These are phyloP conservation scores for Pyricularia grisea DNA, from an alignment of 2,329 filamentous ascomycete species.

Conservation along the genomic window DNA sequence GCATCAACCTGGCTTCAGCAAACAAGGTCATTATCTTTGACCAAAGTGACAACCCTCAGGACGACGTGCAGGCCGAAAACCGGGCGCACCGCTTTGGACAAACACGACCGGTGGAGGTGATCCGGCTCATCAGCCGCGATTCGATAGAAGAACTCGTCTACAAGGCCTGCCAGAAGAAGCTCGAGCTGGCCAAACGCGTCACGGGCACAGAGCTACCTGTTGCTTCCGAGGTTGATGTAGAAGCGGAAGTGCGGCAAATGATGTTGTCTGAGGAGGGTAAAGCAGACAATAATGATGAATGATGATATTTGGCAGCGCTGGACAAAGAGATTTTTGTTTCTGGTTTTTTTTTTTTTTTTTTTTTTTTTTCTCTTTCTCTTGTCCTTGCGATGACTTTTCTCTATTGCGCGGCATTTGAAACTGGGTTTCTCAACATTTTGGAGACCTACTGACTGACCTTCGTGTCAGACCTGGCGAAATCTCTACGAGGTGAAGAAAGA, in stretches of 20 bases:
- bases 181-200: conserved; percentile 67
- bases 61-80: conserved; percentile 97
- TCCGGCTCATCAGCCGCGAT: conserved; percentile 67
- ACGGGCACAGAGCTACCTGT: conserved; percentile 23
- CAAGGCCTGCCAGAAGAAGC: conserved; percentile 82
- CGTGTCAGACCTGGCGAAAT: neutral
- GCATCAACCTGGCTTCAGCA: conserved; percentile 89
- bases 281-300: neutral
- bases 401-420: neutral
- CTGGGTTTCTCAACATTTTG: neutral
- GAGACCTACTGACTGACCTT: neutral
- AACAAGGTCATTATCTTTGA: conserved; percentile 99
- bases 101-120: conserved; percentile 80
- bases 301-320: neutral
- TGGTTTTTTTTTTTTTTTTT: neutral
- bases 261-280: neutral
- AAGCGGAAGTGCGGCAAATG: conserved; percentile 3
- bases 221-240: neutral
- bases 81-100: conserved; percentile 92
- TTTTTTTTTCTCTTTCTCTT: neutral
- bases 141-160: conserved; percentile 94
- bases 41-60: conserved; percentile 93
- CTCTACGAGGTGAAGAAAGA: neutral
- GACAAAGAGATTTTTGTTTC: too few relatives aligned
- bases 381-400: neutral